Percentiles rank a stretch among this genome's conserved stretches.
These are phyloP conservation scores for Fusarium veterinarium DNA, from an alignment of 2,329 filamentous ascomycete genomes.

Conservation along the genomic window DNA sequence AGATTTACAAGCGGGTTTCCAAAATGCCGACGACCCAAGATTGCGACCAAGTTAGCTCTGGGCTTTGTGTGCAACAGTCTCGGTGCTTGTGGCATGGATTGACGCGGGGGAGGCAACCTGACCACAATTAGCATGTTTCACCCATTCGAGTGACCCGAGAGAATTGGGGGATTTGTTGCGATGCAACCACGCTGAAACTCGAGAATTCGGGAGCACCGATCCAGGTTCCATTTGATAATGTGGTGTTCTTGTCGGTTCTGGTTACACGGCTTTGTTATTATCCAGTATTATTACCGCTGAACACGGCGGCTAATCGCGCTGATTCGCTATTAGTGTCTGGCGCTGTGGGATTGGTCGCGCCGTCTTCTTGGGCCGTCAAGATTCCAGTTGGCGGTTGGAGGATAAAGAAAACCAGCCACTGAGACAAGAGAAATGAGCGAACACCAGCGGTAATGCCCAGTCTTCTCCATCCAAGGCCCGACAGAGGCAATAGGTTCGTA, in stretches of 20 bases:
- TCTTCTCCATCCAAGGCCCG: not conserved
- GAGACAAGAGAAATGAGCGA: conserved; percentile 9
- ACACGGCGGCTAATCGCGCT: conserved; percentile 31
- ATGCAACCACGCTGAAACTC: conserved; percentile 42
- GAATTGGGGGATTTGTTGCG: conserved; percentile 32
- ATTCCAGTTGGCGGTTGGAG: conserved; percentile 43
- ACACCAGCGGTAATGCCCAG: conserved; percentile 21
- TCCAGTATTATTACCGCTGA: conserved; percentile 22
- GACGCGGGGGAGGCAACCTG: conserved; percentile 39
- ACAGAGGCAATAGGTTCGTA: conserved; percentile 5
- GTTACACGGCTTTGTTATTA: conserved; percentile 13
- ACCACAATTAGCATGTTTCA: conserved; percentile 42
- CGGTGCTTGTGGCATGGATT: conserved; percentile 35
- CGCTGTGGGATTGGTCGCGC: conserved; percentile 36
- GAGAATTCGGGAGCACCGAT: conserved; percentile 21
- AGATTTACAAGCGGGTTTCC: conserved; percentile 27
- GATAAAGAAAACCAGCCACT: conserved; percentile 31
- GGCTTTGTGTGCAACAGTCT: conserved; percentile 6
- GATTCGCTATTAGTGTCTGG: conserved; percentile 16
- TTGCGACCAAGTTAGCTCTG: not conserved
- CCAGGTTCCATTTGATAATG: conserved; percentile 15
- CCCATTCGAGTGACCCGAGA: conserved; percentile 2
- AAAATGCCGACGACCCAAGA: conserved; percentile 16
- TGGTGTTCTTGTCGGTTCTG: not conserved
- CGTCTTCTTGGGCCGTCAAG: conserved; percentile 11